Conservation (phyloP, 1,284 basidiomycete genomes). For the Crucibulum parvulum region DNA sequence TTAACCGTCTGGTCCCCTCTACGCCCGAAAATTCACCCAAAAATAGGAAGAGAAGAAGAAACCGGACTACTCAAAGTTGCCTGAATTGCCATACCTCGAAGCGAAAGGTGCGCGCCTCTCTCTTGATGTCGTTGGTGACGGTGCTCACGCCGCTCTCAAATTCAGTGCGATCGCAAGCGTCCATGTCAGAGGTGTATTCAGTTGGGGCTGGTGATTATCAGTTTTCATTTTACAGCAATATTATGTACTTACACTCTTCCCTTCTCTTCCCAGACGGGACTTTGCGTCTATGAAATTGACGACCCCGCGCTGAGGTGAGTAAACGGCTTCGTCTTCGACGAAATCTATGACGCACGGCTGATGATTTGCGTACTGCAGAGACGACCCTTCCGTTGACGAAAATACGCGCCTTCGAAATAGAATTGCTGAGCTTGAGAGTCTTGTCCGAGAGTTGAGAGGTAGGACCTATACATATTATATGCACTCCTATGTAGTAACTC, state of each 20-base stretch:
- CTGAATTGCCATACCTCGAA: constrained; percentile 94
- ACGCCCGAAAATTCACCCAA: constrained; percentile 48
- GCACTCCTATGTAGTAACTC: neutral
- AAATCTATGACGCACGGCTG: too few relatives aligned
- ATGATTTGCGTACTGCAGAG: constrained; percentile 50
- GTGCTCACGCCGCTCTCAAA: constrained; percentile 15
- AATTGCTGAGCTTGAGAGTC: constrained; percentile 89
- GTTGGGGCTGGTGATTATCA: constrained; percentile 64
- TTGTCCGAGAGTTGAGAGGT: constrained; percentile 85
- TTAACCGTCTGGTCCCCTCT: constrained; percentile 48
- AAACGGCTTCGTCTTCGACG: neutral
- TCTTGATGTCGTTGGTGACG: constrained; percentile 7
- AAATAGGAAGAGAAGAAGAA: constrained; percentile 75
- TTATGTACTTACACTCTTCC: neutral
- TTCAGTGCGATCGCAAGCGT: constrained; percentile 79
- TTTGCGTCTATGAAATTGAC: constrained; percentile 92
- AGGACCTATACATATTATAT: constrained; percentile 7
- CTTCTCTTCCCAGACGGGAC: constrained; percentile 69
- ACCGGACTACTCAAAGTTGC: constrained; percentile 87
- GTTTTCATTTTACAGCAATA: neutral
- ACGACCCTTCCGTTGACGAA: constrained; percentile 86
- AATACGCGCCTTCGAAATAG: constrained; percentile 82
- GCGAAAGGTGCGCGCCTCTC: constrained; percentile 69
- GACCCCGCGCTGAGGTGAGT: constrained; percentile 81
- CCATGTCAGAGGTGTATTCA: constrained; percentile 91